A percentile compares a stretch with the other conserved stretches of the same genome.
These are phyloP conservation scores for Dissophora ornata DNA, from an alignment of 192 early-diverging fungal species.

Conservation along the genomic window DNA sequence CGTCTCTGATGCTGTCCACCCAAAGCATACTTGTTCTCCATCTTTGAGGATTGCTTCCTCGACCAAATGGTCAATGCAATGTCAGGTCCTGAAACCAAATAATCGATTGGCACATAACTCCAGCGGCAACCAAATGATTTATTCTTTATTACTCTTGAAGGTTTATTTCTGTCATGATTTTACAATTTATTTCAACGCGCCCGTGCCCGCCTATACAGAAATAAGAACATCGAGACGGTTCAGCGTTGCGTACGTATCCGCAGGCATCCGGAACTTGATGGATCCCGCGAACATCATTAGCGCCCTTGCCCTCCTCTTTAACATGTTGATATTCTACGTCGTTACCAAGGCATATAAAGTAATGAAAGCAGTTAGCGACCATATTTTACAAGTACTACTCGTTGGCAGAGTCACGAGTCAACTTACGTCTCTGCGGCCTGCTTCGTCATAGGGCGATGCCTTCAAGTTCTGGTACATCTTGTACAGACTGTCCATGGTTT, in stretches of 20 bases:
- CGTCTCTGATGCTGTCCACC: too few relatives aligned
- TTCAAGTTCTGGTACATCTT: slow-evolving; percentile 69
- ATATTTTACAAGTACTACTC: neutral
- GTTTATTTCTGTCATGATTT: too few relatives aligned
- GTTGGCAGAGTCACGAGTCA: neutral
- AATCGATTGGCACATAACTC: too few relatives aligned
- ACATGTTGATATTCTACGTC: slow-evolving; percentile 59
- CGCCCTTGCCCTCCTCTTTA: slow-evolving; percentile 72
- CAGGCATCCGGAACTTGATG: slow-evolving; percentile 88
- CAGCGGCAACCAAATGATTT: too few relatives aligned
- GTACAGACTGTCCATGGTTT: slow-evolving; percentile 75
- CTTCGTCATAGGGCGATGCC: slow-evolving; percentile 60
- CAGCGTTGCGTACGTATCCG: slow-evolving; percentile 79
- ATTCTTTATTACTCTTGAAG: too few relatives aligned
- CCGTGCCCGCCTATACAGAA: too few relatives aligned
- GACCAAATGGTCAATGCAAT: too few relatives aligned
- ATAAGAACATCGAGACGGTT: slow-evolving; percentile 73
- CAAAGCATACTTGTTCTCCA: too few relatives aligned
- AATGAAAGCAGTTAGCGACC: neutral
- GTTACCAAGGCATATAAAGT: slow-evolving; percentile 26
- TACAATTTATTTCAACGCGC: too few relatives aligned
- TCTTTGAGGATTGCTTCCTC: too few relatives aligned
- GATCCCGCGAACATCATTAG: slow-evolving; percentile 86
- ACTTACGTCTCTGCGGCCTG: slow-evolving; percentile 50
- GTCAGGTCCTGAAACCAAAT: too few relatives aligned